Percentiles rank a stretch among this genome's conserved stretches.
These are phyloP conservation scores for Moesziomyces sp. DNA, from an alignment of 1,284 basidiomycete genomes.

Conservation along the genomic window DNA sequence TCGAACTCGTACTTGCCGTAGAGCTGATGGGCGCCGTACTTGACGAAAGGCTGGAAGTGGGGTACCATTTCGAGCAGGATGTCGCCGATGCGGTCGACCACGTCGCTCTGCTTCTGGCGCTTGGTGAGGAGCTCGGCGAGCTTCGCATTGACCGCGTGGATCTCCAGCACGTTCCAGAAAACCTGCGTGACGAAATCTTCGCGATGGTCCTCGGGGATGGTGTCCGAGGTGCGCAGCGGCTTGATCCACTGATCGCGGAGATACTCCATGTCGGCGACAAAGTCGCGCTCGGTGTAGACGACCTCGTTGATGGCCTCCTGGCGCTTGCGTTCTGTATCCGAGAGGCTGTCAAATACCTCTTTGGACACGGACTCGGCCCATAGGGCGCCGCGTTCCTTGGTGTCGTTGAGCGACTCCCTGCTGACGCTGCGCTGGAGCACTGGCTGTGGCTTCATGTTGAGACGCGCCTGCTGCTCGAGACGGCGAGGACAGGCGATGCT, in stretches of 20 bases:
- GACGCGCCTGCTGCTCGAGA: conserved; percentile 89
- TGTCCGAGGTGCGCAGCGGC: conserved; percentile 78
- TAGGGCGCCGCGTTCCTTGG: conserved; percentile 77
- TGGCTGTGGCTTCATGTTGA: conserved; percentile 88
- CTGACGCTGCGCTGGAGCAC: conserved; percentile 80
- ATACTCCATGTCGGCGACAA: conserved; percentile 97
- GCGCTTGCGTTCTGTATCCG: conserved; percentile 91
- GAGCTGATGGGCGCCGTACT: conserved; percentile 94
- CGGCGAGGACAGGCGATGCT: conserved; percentile 94
- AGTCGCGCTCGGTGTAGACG: conserved; percentile 97
- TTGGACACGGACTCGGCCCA: conserved; percentile 97
- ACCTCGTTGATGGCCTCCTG: conserved; percentile 99
- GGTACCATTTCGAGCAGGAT: conserved; percentile 88
- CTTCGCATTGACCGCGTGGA: conserved; percentile 87
- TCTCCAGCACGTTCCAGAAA: conserved; percentile 97
- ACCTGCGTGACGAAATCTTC: conserved; percentile 92
- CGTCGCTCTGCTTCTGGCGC: conserved; percentile 91
- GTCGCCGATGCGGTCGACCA: conserved; percentile 92
- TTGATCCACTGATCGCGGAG: conserved; percentile 92
- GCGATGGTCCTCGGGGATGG: conserved; percentile 81
- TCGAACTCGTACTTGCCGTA: conserved; percentile 99
- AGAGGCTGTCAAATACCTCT: conserved; percentile 90
- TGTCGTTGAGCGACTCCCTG: conserved; percentile 82
- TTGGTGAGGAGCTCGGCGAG: conserved; percentile 93
- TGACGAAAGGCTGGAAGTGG: conserved; percentile 88